Evolutionary conservation across 78 protist genomes (phyloP).

Genomic region (Dictyostelium intermedium): DNA sequence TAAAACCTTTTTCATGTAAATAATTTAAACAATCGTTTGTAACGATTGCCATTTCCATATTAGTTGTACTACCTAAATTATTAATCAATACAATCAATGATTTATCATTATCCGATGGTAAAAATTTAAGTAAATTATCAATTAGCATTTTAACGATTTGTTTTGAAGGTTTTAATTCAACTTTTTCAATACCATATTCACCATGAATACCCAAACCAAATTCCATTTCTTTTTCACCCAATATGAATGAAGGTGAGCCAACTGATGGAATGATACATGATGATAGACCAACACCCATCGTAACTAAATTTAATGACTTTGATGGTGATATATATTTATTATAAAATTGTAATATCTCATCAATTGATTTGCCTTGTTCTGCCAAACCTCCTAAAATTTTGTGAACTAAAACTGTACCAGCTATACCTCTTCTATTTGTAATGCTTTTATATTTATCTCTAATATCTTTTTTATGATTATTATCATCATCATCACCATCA

Average conservation of each 20-base stretch:
- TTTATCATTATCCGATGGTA: not conserved
- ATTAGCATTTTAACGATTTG: not conserved
- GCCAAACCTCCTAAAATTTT: slow-evolving; percentile 87
- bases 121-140: not conserved
- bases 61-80: slow-evolving; percentile 64
- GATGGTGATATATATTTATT: not conserved
- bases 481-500: no score
- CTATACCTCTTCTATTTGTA: slow-evolving; percentile 76
- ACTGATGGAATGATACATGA: slow-evolving; percentile 77
- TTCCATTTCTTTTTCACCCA: slow-evolving; percentile 63
- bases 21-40: not conserved
- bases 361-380: slow-evolving; percentile 30
- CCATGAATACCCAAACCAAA: slow-evolving; percentile 87
- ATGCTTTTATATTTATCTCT: not conserved
- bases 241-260: slow-evolving; percentile 37
- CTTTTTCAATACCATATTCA: slow-evolving; percentile 47
- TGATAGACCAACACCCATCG: slow-evolving; percentile 71
- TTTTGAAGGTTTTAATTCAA: not conserved
- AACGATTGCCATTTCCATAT: slow-evolving; percentile 31
- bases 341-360: not conserved
- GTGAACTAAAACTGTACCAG: slow-evolving; percentile 86
- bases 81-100: slow-evolving; percentile 20
- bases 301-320: not conserved
- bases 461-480: not conserved
- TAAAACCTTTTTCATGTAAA: not conserved